These are phyloP conservation scores for Apiospora sp. DNA, from an alignment of 2,329 filamentous ascomycete species.

Conservation along the genomic window DNA sequence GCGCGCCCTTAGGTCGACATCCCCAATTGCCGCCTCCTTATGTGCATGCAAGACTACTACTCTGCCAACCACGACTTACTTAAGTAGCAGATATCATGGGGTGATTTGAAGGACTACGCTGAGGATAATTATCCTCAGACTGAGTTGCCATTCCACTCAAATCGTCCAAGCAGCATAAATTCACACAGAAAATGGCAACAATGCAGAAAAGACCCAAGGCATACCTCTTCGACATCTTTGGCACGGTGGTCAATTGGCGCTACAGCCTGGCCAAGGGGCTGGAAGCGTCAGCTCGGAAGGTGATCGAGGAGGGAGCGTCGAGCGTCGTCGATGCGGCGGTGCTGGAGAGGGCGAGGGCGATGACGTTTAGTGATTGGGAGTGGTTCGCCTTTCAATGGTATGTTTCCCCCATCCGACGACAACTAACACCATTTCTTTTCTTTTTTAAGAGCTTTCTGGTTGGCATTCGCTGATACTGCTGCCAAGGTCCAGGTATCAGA, in stretches of 20 bases:
- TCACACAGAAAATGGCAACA: not conserved
- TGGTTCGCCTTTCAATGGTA: conserved; percentile 67
- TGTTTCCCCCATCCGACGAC: not conserved
- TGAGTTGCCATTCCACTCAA: not conserved
- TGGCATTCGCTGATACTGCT: not conserved
- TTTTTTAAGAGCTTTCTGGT: not conserved
- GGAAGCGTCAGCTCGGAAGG: conserved; percentile 46
- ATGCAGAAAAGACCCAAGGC: conserved; percentile 44
- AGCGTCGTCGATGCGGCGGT: conserved; percentile 48
- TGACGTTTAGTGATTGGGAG: conserved; percentile 60
- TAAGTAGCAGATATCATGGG: not conserved
- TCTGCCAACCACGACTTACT: no score
- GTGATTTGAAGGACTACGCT: not conserved
- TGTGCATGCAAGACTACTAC: no score
- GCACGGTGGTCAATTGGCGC: conserved; percentile 72
- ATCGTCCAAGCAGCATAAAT: not conserved
- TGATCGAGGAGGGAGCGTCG: conserved; percentile 51
- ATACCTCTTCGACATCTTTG: conserved; percentile 67
- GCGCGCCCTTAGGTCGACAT: conserved; percentile 5
- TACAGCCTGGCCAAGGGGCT: conserved; percentile 61
- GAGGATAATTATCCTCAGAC: not conserved
- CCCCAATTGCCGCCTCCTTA: not conserved
- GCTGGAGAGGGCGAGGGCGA: conserved; percentile 50
- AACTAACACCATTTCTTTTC: not conserved
- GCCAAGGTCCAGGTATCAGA: conserved; percentile 34